Base-by-base conservation (phyloP, 345 rosid genomes). In the Populus davidiana region DNA sequence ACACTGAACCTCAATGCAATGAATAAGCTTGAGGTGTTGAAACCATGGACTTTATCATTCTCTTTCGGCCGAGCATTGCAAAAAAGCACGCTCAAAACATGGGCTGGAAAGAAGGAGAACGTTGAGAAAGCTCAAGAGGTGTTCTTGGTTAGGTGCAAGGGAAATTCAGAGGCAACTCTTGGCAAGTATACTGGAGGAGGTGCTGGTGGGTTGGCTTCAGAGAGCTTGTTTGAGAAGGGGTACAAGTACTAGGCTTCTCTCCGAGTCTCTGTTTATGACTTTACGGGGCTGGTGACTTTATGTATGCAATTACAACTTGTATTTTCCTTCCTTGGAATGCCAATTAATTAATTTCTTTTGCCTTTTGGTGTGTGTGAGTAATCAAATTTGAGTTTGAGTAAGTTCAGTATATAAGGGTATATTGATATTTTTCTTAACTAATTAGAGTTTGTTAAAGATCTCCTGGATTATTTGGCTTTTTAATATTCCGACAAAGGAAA, bases 41-140 rank as follows among this genome's bases (percentile, higher is more conserved):
- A 91, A 83, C 98, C 98, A 76, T 95, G 99, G 99, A 89, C 97
- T 14, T 86, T 95, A 7, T 88, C 99, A 41, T 93, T 95, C 93
- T 95, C 99, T 2, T 95, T 95, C 62, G 97, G 98, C 33, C 89
- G 99, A 81, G 99, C 99, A 2, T 86, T 93, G 67, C 99, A 93
- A 72, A 91, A 90, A 62, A 95, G 98, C 90, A 95, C 99, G 2
- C 98, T 95, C 81, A 95, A 91, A 89, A 88, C 85, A 29, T 95
- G 99, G 97, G 87, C 38, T 0, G 99, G 99, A 39, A 92, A 93
- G 91, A 89, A 89, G 70, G 97, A 92, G 81, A 92, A 89, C 70
- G 79, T 93, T 1, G 86, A 62, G 41, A 91, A 91, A 54, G 99
- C 98, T 63, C 98, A 93, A 70, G 86, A 87, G 74, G 87, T 85